Evolutionary conservation across 2,329 filamentous ascomycete genomes (phyloP).

Genomic region (Penicillium sp.): DNA sequence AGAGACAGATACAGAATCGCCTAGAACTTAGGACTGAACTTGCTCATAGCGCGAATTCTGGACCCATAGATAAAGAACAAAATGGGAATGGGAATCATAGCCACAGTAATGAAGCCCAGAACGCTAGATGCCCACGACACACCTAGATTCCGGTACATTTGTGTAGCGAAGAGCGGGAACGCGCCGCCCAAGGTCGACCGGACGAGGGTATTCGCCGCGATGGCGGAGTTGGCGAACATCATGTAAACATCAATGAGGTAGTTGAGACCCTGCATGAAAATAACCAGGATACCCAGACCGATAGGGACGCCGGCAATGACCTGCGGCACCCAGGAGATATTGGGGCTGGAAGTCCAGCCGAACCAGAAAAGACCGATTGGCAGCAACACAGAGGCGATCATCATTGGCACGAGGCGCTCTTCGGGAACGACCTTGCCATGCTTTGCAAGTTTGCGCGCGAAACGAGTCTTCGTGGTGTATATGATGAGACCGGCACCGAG

Average conservation of each 20-base stretch:
- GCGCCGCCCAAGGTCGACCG: constrained; percentile 34
- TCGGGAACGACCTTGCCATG: constrained; percentile 38
- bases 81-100: constrained; percentile 47
- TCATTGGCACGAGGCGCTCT: constrained; percentile 47
- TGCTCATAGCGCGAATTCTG: constrained; percentile 36
- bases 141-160: constrained; percentile 39
- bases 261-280: constrained; percentile 44
- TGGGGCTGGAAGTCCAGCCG: constrained; percentile 45
- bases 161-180: constrained; percentile 33
- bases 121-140: constrained; percentile 41
- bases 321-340: constrained; percentile 46
- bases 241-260: constrained; percentile 44
- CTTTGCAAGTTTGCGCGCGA: constrained; percentile 32
- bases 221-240: constrained; percentile 39
- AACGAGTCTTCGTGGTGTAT: constrained; percentile 41
- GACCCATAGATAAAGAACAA: constrained; percentile 49
- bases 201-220: constrained; percentile 38
- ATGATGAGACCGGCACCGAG: constrained; percentile 36
- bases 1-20: not conserved
- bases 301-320: constrained; percentile 44
- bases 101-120: constrained; percentile 37
- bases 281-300: constrained; percentile 44
- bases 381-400: constrained; percentile 42
- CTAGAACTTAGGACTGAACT: constrained; percentile 24
- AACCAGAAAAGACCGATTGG: constrained; percentile 51